phyloP scores from a whole-genome alignment of 1,284 basidiomycete species.

The Rhodotorula sp. region DNA sequence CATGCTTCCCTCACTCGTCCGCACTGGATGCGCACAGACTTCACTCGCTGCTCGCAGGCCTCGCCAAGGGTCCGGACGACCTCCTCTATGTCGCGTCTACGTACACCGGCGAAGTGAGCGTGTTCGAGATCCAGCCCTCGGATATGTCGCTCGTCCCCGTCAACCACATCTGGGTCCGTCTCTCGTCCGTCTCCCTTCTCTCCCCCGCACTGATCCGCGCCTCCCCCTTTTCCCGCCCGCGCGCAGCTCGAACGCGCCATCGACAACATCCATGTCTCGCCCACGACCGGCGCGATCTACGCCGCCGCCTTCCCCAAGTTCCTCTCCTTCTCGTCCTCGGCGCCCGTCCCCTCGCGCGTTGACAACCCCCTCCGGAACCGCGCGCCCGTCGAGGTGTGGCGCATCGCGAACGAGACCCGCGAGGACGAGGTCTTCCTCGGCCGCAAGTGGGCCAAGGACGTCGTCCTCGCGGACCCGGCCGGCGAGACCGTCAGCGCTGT shows the following conservation, averaged over 20 bases:
- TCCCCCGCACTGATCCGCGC: too few species aligned
- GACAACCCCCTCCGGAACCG: constrained; percentile 1
- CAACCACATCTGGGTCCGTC: constrained; percentile 23
- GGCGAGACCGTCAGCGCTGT: constrained; percentile 27
- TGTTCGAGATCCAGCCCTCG: constrained; percentile 36
- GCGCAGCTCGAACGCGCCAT: constrained; percentile 25
- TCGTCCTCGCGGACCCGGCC: constrained; percentile 32
- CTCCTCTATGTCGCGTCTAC: constrained; percentile 37
- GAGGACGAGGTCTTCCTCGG: constrained; percentile 2
- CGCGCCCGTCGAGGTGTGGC: constrained; percentile 25
- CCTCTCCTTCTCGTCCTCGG: constrained; percentile 18
- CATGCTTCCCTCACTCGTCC: neutral
- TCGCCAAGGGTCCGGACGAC: constrained; percentile 37
- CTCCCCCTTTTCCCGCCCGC: too few species aligned
- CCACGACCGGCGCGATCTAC: constrained; percentile 33
- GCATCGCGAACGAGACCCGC: constrained; percentile 24
- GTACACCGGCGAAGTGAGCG: constrained; percentile 25
- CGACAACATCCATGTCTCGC: constrained; percentile 43
- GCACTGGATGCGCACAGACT: neutral
- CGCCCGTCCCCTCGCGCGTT: constrained; percentile 8
- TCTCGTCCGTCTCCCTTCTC: too few species aligned
- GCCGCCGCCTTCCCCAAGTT: constrained; percentile 30
- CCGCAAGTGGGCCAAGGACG: constrained; percentile 22
- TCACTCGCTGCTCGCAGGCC: neutral
- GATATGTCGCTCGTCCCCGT: constrained; percentile 31